Percentiles rank a stretch among this genome's conserved stretches.
phyloP scores from a whole-genome alignment of 2,329 filamentous ascomycete genomes.

The Hypoxylon sp. region DNA sequence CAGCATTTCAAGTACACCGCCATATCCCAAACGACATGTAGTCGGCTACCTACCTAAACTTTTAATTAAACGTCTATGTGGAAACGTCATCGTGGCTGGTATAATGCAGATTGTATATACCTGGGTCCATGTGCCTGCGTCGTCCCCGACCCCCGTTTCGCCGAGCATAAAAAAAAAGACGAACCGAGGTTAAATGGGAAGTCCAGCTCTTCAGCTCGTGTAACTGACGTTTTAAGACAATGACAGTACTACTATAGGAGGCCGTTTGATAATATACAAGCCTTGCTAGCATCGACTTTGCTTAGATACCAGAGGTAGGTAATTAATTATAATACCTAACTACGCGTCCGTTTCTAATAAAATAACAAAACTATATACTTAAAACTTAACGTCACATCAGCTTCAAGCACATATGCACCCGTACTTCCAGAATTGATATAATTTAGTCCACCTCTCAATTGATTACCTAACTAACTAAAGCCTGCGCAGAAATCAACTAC shows the following conservation, averaged over 20 bases:
- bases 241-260: too few relatives aligned
- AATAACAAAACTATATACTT: background rate
- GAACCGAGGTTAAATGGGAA: background rate
- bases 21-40: background rate
- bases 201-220: background rate
- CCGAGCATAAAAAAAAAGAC: background rate
- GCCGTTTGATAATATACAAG: background rate
- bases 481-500: background rate
- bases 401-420: too few relatives aligned
- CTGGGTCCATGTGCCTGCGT: background rate
- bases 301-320: background rate
- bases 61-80: background rate
- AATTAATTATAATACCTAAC: background rate
- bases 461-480: slow-evolving; percentile 2
- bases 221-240: too few relatives aligned
- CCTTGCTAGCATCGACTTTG: background rate
- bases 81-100: slow-evolving; percentile 11
- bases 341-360: background rate
- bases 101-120: slow-evolving; percentile 8
- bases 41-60: too few relatives aligned
- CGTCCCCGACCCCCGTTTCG: background rate
- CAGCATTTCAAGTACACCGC: too few relatives aligned
- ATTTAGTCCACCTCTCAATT: background rate
- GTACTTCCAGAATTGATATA: too few relatives aligned
- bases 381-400: background rate